Evolutionary conservation across 1,284 basidiomycete species (phyloP), one percentile per base, ranked within the genome.

Genomic region (Papiliotrema terrestris): DNA sequence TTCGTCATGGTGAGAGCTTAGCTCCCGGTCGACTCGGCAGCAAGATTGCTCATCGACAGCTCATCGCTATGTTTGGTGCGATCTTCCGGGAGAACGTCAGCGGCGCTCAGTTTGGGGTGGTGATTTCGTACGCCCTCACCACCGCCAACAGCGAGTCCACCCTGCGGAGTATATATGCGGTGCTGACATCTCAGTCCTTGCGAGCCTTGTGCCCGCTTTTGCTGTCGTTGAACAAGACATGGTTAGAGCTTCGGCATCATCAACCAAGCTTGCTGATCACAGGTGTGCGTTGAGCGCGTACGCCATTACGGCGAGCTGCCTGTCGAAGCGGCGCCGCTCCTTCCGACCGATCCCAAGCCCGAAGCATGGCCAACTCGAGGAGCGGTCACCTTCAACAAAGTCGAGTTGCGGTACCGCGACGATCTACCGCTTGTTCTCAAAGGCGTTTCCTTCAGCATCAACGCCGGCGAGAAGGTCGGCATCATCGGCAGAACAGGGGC

Each of bases 401-500:
- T 77, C 17, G 56, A 67, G 14, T 55, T 79, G 47, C 57, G 63
- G n/a, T 77, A 76, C 58, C 56, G 64, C 46, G 65, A 62, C 17
- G 73, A 73, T 11, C 57, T 73, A 0, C 67, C 74, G 0, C 63
- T 68, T 20, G 74, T 74, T 2, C 60, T 79, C 8, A 67, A 73
- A n/a, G 59, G 62, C 6, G 29, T 78, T 5, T 65, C 54, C 2
- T 69, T 74, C 53, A 35, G 35, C 1, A 57, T 76, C 35, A 52
- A 57, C 2, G 57, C 64, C n/a, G 75, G 74, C 0, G 62, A 71
- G 53, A 74, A 72, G 55, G 63, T 90, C 57, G 87, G 87, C 13
- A 83, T 89, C 53, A 84, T 89, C 13, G 87, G 86, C 15, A 72
- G 86, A 25, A 87, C 85, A 1, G 86, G 86, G 15, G 85, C 86